These are phyloP conservation scores for Acorus calamus DNA, from an alignment of 106 monocot species.

Conservation along the genomic window DNA sequence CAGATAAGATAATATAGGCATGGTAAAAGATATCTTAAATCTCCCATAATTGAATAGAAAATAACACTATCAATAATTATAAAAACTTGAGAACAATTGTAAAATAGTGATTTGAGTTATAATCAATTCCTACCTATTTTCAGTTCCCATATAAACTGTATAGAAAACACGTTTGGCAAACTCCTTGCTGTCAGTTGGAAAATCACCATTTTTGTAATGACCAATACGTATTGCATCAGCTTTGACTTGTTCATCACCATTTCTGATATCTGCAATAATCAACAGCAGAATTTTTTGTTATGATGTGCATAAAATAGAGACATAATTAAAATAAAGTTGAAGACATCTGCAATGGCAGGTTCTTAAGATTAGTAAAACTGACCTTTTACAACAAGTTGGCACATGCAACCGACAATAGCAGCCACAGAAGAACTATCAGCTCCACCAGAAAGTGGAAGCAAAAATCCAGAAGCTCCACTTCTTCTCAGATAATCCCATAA, in stretches of 20 bases:
- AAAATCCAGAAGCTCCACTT: slow-evolving; percentile 94
- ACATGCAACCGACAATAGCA: slow-evolving; percentile 97
- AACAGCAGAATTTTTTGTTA: background rate
- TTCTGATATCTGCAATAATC: slow-evolving; percentile 57
- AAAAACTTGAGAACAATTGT: no score
- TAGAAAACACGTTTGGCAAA: slow-evolving; percentile 88
- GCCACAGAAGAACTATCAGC: slow-evolving; percentile 99
- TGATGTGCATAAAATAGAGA: background rate
- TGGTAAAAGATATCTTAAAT: no score
- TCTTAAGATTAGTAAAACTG: background rate
- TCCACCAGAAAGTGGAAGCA: slow-evolving; percentile 98
- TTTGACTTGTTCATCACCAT: slow-evolving; percentile 94
- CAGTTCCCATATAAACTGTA: slow-evolving; percentile 97
- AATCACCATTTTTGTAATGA: slow-evolving; percentile 84
- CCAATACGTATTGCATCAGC: slow-evolving; percentile 91
- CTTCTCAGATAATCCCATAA: slow-evolving; percentile 97
- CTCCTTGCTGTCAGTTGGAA: slow-evolving; percentile 76
- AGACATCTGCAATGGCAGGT: background rate
- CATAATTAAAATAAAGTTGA: background rate
- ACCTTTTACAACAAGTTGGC: slow-evolving; percentile 93
- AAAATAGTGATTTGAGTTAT: no score
- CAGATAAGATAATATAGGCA: no score
- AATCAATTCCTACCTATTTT: slow-evolving; percentile 57
- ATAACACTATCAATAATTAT: no score
- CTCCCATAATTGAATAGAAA: no score